phyloP scores from a whole-genome alignment of 139 green algal genomes.

The Chloropicon primus region DNA sequence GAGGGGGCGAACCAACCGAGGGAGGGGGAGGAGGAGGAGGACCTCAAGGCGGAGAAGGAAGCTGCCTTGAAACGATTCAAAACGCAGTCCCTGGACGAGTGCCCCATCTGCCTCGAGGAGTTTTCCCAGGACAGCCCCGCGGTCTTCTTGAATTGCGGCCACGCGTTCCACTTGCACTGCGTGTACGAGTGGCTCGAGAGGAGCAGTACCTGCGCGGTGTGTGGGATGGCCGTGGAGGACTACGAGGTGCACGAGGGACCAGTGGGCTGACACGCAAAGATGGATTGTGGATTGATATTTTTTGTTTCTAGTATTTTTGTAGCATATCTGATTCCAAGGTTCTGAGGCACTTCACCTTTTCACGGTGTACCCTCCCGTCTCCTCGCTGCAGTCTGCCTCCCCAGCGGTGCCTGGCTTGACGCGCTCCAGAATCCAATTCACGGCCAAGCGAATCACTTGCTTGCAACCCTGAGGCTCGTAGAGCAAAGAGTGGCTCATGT shows the following conservation, averaged over 20 bases:
- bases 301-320: no score
- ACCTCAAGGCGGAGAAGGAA: not conserved
- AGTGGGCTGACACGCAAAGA: no score
- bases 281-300: no score
- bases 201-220: not conserved
- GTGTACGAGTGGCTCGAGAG: not conserved
- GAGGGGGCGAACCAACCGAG: not conserved
- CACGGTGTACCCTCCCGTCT: not conserved
- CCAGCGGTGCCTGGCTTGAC: not conserved
- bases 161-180: not conserved
- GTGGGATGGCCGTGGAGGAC: not conserved
- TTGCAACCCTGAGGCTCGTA: not conserved
- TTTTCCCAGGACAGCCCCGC: not conserved
- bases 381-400: not conserved
- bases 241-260: not conserved
- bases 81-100: not conserved
- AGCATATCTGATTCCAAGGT: no score
- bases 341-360: no score
- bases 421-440: not conserved
- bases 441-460: not conserved
- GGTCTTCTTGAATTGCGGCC: not conserved
- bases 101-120: not conserved
- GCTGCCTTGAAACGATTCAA: not conserved
- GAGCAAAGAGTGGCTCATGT: not conserved
- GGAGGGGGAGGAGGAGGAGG: not conserved